A percentile compares a stretch with the other conserved stretches of the same genome.
These are phyloP conservation scores for Hemisphaericaspora lyxosophila DNA, from an alignment of 1,139 yeast genomes.

Conservation along the genomic window DNA sequence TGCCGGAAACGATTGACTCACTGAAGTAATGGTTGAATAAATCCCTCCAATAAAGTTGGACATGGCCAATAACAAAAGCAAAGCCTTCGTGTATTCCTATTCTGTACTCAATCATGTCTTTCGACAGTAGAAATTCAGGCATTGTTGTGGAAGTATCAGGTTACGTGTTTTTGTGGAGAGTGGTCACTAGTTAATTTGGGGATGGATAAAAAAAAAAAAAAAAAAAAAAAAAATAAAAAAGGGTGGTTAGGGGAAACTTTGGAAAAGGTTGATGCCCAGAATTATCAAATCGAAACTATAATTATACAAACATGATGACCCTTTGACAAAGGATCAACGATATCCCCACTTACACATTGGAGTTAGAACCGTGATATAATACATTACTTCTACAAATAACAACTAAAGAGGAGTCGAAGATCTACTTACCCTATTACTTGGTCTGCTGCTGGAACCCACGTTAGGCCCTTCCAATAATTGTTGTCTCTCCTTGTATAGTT, in stretches of 20 bases:
- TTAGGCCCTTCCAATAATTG: constrained; percentile 29
- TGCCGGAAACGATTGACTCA: constrained; percentile 14
- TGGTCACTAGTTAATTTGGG: too few relatives aligned
- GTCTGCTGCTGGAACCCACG: constrained; percentile 29
- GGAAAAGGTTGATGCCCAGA: too few relatives aligned
- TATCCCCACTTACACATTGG: too few relatives aligned
- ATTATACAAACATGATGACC: too few relatives aligned
- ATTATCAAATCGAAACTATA: too few relatives aligned
- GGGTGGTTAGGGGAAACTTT: too few relatives aligned
- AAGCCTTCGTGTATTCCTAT: background rate
- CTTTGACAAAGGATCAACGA: too few relatives aligned
- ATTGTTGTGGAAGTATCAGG: too few relatives aligned
- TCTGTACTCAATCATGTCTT: background rate
- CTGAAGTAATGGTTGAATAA: constrained; percentile 12
- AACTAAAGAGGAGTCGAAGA: constrained; percentile 39
- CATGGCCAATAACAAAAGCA: background rate
- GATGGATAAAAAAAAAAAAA: too few relatives aligned
- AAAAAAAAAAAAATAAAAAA: too few relatives aligned
- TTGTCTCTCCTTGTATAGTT: constrained; percentile 41
- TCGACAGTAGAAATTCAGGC: background rate
- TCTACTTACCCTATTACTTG: constrained; percentile 39
- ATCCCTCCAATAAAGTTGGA: background rate
- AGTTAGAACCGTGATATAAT: too few relatives aligned
- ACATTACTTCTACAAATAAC: constrained; percentile 2
- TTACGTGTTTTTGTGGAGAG: too few relatives aligned